Base-by-base conservation (phyloP, 768 basidiomycete species). In the Leccinum barrowsii region DNA sequence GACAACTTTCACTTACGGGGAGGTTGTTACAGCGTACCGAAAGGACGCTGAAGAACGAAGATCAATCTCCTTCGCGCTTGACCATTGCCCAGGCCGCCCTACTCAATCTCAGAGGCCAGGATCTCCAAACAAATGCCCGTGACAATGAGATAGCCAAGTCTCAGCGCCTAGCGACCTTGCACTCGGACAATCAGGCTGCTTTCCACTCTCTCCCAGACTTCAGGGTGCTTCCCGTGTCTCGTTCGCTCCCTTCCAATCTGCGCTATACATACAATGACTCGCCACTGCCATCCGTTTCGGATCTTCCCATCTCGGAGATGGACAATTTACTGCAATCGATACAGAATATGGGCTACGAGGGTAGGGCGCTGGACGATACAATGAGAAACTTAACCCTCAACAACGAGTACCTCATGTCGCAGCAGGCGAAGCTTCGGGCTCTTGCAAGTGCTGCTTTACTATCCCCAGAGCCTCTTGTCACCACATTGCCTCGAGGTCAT, bases 1-100 rank as follows among this genome's bases (percentile, higher is more conserved):
- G 24, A 11, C 51, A 26, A 32, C 22, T 50, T 28, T 59, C 44
- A n/a, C 57, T 58, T n/a, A 59, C 26, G 19, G n/a, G 17, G 50
- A 55, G 40, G 30, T 11, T 44, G 46, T 47, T 50, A 17, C 35
- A 91, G 88, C 82, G 89, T 34, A 64, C 77, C 11, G 89, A 91
- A 71, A 82, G 89, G 19, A 62, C 77, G 12, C 60, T 73, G 12
- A 84, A 82, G 60, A 88, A 85, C 51, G 87, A 78, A 4, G 89
- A 87, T 21, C 76, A 77, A 44, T 83, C 86, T 8, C 84, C 86
- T 4, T 80, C 80, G 11, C 79, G 85, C 17, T 73, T 92, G 28
- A 89, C 89, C 6, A 90, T 92, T 62, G 89, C 89, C 0, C 88
- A 90, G 64, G 89, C 89, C 5, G 82, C 89, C 1, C 71, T 92